Conservation (phyloP, 305 asterid genomes). For the Salvia sclarea region DNA sequence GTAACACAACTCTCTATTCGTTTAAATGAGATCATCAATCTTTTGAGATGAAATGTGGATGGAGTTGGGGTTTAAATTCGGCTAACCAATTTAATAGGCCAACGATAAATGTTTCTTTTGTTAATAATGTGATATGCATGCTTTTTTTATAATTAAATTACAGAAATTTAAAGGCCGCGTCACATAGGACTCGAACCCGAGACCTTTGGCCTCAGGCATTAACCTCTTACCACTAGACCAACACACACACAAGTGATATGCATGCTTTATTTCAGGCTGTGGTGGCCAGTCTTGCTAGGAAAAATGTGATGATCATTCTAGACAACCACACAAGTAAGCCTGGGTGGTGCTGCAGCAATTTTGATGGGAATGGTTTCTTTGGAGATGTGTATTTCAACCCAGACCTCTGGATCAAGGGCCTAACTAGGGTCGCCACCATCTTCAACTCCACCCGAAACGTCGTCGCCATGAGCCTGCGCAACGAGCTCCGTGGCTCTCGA, state of each 20-base stretch:
- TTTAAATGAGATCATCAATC: not conserved
- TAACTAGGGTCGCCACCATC: slow-evolving; percentile 67
- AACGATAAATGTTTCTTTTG: too few relatives aligned
- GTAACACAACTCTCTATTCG: too few relatives aligned
- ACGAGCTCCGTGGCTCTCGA: slow-evolving; percentile 80
- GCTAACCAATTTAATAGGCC: not conserved
- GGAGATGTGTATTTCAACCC: slow-evolving; percentile 79
- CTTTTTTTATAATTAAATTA: too few relatives aligned
- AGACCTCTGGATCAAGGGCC: slow-evolving; percentile 71
- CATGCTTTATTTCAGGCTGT: slow-evolving; percentile 55
- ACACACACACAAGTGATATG: too few relatives aligned
- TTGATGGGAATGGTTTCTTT: slow-evolving; percentile 88
- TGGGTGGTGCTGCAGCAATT: slow-evolving; percentile 88
- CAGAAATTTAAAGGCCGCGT: too few relatives aligned
- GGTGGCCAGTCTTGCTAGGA: slow-evolving; percentile 71
- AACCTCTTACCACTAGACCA: too few relatives aligned
- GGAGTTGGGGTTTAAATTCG: not conserved
- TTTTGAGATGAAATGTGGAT: too few relatives aligned
- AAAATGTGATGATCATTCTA: slow-evolving; percentile 73
- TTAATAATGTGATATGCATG: not conserved
- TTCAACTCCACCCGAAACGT: slow-evolving; percentile 57
- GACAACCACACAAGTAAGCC: slow-evolving; percentile 94
- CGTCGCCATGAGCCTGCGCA: slow-evolving; percentile 87
- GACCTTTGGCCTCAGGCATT: too few relatives aligned
- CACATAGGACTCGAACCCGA: too few relatives aligned